Percentiles rank a stretch among this genome's conserved stretches.
phyloP scores from a whole-genome alignment of 1,139 yeast species.

The Debaryomyces sp. region DNA sequence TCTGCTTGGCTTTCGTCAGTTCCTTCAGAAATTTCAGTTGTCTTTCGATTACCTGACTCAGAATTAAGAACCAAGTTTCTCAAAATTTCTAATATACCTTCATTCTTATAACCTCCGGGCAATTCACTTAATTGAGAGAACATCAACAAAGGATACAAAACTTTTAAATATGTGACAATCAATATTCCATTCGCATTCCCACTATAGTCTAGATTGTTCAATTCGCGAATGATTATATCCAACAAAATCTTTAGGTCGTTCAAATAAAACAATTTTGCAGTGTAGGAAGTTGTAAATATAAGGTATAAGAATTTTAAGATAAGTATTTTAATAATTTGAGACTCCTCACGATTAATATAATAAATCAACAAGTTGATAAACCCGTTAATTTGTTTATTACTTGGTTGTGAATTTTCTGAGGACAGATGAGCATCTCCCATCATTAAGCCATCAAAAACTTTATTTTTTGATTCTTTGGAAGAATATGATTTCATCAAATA shows the following conservation, averaged over 20 bases:
- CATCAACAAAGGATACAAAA: constrained; percentile 68
- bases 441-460: constrained; percentile 51
- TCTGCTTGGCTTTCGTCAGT: constrained; percentile 25
- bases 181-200: constrained; percentile 55
- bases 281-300: constrained; percentile 66
- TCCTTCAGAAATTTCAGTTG: constrained; percentile 11
- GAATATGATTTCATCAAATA: constrained; percentile 66
- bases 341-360: constrained; percentile 77
- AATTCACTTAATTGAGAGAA: constrained; percentile 61
- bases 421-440: constrained; percentile 14
- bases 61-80: constrained; percentile 43
- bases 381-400: constrained; percentile 30
- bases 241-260: constrained; percentile 85
- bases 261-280: constrained; percentile 71
- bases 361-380: constrained; percentile 45
- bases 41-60: constrained; percentile 8
- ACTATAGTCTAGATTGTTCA: constrained; percentile 58
- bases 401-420: constrained; percentile 17
- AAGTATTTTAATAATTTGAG: constrained; percentile 72
- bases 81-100: constrained; percentile 55
- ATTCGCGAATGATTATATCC: constrained; percentile 83
- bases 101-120: constrained; percentile 56
- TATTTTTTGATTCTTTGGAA: constrained; percentile 37
- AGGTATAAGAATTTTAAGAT: constrained; percentile 77
- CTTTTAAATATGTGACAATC: constrained; percentile 75